These are phyloP conservation scores for Ophiocordyceps camponoti-saundersi DNA, from an alignment of 2,329 filamentous ascomycete genomes.

Conservation along the genomic window DNA sequence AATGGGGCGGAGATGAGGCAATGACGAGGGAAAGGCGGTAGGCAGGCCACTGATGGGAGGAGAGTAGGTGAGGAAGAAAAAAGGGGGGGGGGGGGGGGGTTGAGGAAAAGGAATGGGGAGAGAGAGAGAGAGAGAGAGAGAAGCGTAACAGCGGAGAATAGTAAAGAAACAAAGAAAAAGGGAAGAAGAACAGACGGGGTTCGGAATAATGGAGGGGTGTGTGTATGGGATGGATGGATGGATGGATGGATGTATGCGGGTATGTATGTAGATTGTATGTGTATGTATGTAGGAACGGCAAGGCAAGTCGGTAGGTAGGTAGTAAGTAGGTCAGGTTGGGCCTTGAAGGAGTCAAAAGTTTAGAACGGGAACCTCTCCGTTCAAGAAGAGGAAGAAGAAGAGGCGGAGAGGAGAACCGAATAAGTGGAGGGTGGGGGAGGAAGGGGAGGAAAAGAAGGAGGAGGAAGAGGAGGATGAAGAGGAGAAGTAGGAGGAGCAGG, in stretches of 20 bases:
- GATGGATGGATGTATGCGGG: neutral
- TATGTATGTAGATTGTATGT: neutral
- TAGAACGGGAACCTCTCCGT: no score
- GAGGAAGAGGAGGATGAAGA: no score
- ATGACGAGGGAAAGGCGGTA: conserved; percentile 3
- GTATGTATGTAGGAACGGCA: neutral
- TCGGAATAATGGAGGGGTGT: neutral
- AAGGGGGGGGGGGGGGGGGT: neutral
- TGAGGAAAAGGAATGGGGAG: neutral
- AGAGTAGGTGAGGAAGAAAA: conserved; percentile 5
- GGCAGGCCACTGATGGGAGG: no score
- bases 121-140: neutral
- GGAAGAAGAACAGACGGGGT: neutral
- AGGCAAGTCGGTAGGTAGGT: neutral
- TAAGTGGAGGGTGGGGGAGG: no score
- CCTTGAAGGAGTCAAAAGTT: no score
- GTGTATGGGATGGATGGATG: neutral
- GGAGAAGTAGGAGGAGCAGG: no score
- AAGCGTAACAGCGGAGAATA: no score
- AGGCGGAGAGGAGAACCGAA: no score
- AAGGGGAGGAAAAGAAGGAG: no score
- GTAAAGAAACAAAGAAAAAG: neutral
- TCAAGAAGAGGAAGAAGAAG: no score
- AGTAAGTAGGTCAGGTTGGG: neutral
- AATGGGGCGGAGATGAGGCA: conserved; percentile 18